A percentile compares a stretch with the other conserved stretches of the same genome.
Evolutionary conservation across 2,329 filamentous ascomycete species (phyloP).

Genomic region (Colletotrichum cordylinicola): DNA sequence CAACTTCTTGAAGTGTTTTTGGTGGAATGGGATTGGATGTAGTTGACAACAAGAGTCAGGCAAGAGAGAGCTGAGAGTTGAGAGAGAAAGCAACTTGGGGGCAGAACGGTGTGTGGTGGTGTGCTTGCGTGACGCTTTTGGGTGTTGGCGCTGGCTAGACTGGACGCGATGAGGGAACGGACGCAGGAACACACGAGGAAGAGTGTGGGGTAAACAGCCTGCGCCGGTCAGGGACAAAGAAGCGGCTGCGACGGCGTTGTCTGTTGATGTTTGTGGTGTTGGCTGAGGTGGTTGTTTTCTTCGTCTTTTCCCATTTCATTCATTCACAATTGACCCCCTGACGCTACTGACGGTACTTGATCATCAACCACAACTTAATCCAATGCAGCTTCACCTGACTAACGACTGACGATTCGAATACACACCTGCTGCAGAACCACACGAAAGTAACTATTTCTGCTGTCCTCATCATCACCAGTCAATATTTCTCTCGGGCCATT

Average conservation of each 20-base stretch:
- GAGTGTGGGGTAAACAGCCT: conserved; percentile 10
- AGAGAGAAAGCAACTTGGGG: not conserved
- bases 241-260: not conserved
- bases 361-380: not conserved
- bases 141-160: not conserved
- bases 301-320: not conserved
- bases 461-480: not conserved
- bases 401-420: not conserved
- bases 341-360: not conserved
- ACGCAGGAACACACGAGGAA: conserved; percentile 5
- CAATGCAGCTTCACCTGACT: not conserved
- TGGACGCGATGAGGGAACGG: not conserved
- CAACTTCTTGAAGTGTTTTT: not conserved
- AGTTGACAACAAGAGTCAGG: not conserved
- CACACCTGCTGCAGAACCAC: not conserved
- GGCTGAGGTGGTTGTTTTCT: not conserved
- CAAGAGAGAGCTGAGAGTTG: not conserved
- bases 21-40: not conserved
- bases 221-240: not conserved
- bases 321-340: not conserved
- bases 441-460: not conserved
- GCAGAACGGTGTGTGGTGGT: not conserved
- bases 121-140: not conserved
- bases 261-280: not conserved
- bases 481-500: not conserved